Conservation (phyloP, 2,329 filamentous ascomycete species). For the Fusarium udum region DNA sequence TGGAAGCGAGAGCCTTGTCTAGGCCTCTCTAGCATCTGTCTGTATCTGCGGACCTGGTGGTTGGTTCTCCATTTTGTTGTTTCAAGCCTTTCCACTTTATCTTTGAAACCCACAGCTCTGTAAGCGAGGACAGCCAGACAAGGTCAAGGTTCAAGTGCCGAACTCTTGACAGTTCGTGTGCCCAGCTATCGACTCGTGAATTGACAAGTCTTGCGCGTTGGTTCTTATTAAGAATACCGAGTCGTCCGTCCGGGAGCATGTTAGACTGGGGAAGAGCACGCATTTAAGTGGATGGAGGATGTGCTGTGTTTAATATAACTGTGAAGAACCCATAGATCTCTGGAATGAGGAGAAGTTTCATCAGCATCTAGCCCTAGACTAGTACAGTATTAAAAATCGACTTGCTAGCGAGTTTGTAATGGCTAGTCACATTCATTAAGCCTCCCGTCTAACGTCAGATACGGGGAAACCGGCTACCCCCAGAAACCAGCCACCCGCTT, state of each 20-base stretch:
- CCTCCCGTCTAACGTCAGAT: background rate
- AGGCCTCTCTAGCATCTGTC: background rate
- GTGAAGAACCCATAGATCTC: background rate
- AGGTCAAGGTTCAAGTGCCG: conserved; percentile 15
- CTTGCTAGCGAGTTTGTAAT: background rate
- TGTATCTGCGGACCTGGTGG: conserved; percentile 14
- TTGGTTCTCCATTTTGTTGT: conserved; percentile 25
- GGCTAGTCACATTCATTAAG: background rate
- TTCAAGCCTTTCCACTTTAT: conserved; percentile 20
- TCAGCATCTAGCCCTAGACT: background rate
- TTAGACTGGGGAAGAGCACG: background rate
- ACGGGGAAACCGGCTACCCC: no score
- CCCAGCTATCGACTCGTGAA: background rate
- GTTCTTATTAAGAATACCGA: conserved; percentile 1
- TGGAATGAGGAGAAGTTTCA: background rate
- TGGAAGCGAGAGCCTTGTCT: background rate
- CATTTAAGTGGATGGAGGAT: conserved; percentile 4
- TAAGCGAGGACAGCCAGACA: conserved; percentile 29
- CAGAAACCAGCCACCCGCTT: no score
- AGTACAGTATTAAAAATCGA: background rate
- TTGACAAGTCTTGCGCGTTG: background rate
- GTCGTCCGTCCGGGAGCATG: background rate
- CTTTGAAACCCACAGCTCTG: conserved; percentile 30
- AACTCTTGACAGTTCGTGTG: conserved; percentile 10
- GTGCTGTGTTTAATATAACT: background rate